Percentiles rank a stretch among this genome's conserved stretches.
Conservation (phyloP, 176 grass and related monocot genomes). For the Aegilops sharonensis region DNA sequence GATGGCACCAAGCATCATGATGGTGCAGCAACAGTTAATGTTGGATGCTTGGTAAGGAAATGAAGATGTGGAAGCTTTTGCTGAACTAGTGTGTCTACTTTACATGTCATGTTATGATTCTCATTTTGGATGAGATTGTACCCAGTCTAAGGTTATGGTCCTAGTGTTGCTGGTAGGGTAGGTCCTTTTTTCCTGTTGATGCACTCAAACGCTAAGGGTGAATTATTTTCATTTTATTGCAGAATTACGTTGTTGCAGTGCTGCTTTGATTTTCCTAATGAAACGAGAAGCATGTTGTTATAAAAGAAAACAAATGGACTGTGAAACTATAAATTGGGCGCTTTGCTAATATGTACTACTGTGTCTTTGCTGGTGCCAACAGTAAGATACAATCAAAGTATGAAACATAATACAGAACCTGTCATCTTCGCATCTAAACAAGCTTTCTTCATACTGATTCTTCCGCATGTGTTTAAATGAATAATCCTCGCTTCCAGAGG, state of each 20-base stretch:
- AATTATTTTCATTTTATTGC: neutral
- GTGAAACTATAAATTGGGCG: neutral
- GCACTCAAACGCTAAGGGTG: neutral
- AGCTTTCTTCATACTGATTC: slow-evolving; percentile 88
- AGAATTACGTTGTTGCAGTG: neutral
- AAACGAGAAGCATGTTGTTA: neutral
- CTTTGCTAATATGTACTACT: neutral
- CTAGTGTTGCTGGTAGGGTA: neutral
- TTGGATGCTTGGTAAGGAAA: slow-evolving; percentile 7
- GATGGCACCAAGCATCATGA: neutral
- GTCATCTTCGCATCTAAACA: slow-evolving; percentile 92
- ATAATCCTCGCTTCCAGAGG: slow-evolving; percentile 87
- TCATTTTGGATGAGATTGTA: neutral
- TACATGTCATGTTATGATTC: neutral
- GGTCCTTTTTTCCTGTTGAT: neutral
- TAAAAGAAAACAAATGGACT: neutral
- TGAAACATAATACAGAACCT: slow-evolving; percentile 30
- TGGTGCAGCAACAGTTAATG: neutral
- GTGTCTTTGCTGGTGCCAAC: neutral
- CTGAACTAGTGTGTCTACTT: neutral
- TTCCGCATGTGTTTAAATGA: slow-evolving; percentile 93
- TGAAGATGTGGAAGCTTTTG: too few species aligned
- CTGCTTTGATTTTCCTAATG: neutral
- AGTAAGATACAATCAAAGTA: slow-evolving; percentile 9
- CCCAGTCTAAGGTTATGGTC: neutral